Conservation (phyloP, 345 rosid genomes). For the Salix purpurea region DNA sequence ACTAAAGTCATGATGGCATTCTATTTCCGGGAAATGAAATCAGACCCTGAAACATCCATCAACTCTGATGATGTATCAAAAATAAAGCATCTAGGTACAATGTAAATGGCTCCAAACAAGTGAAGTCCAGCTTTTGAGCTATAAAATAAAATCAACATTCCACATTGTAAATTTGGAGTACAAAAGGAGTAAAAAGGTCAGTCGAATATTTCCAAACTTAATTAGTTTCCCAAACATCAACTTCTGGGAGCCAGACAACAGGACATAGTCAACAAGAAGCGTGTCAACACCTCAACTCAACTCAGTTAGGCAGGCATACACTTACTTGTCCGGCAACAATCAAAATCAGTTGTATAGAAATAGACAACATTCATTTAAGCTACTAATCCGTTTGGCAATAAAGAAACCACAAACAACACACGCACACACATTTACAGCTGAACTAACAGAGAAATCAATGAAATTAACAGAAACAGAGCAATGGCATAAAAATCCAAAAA, state of each 20-base stretch:
- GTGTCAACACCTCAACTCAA: too few relatives aligned
- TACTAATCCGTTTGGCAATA: not conserved
- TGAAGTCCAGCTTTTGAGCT: not conserved
- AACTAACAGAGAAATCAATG: not conserved
- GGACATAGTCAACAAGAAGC: not conserved
- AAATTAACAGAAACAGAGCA: not conserved
- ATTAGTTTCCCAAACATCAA: not conserved
- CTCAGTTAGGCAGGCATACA: too few relatives aligned
- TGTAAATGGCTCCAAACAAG: not conserved
- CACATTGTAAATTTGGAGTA: not conserved
- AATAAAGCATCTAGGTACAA: not conserved
- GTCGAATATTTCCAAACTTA: not conserved
- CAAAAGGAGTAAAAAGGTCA: not conserved
- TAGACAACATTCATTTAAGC: not conserved
- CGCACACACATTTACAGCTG: not conserved
- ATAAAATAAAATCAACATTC: not conserved
- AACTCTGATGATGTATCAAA: not conserved
- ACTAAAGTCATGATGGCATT: not conserved
- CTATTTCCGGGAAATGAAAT: not conserved
- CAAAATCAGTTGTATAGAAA: not conserved
- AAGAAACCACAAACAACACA: not conserved
- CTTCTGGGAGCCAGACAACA: not conserved
- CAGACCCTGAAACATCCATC: not conserved
- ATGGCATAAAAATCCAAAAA: not conserved
- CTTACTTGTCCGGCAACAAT: not conserved